Percentiles rank a stretch among this genome's conserved stretches.
These are phyloP conservation scores for Salix arbutifolia DNA, from an alignment of 345 rosid species.

Conservation along the genomic window DNA sequence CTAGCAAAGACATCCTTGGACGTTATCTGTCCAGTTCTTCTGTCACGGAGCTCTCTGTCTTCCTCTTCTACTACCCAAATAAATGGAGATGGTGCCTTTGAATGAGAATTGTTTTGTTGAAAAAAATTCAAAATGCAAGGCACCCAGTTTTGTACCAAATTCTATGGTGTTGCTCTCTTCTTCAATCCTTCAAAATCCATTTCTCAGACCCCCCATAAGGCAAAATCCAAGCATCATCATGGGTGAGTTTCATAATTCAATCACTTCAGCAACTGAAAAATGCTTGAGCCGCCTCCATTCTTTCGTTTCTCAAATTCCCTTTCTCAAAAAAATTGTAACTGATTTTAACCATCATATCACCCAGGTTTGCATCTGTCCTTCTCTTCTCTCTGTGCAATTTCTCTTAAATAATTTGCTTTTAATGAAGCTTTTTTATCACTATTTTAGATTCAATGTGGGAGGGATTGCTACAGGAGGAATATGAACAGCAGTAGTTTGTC, in stretches of 20 bases:
- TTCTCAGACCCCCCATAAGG: slow-evolving; percentile 26
- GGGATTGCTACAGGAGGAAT: background rate
- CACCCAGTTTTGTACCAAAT: slow-evolving; percentile 18
- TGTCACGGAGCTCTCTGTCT: background rate
- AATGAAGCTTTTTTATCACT: background rate
- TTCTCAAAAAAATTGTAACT: slow-evolving; percentile 38
- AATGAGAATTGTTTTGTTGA: slow-evolving; percentile 22
- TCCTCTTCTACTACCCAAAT: background rate
- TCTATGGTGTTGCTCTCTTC: slow-evolving; percentile 34
- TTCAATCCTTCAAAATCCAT: slow-evolving; percentile 38
- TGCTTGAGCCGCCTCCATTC: slow-evolving; percentile 32
- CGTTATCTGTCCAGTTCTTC: background rate
- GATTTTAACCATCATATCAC: slow-evolving; percentile 14
- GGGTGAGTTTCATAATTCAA: slow-evolving; percentile 40
- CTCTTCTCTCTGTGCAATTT: background rate
- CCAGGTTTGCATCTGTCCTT: slow-evolving; percentile 33
- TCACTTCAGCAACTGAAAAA: slow-evolving; percentile 41
- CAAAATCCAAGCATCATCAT: slow-evolving; percentile 27
- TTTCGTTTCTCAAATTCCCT: slow-evolving; percentile 47
- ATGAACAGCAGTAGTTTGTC: slow-evolving; percentile 26
- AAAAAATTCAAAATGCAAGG: slow-evolving; percentile 10
- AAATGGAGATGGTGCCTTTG: slow-evolving; percentile 25
- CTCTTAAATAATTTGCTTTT: background rate
- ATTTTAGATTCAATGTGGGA: slow-evolving; percentile 32
- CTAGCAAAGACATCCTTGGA: background rate